Conservation (phyloP, 495 filamentous ascomycete species). For the Tuber calosporum region DNA sequence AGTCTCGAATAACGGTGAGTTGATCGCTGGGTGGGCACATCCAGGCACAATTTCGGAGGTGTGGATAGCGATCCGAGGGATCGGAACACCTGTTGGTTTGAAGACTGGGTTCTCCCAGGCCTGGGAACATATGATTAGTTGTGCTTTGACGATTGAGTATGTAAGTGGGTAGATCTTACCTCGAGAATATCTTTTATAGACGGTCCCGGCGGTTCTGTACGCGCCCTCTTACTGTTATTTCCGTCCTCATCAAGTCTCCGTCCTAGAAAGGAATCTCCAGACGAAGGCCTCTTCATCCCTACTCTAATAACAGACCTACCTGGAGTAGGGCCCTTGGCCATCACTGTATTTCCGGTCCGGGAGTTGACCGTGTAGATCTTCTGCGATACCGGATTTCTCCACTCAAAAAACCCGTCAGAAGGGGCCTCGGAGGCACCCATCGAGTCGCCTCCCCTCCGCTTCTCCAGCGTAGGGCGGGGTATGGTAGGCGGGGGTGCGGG, state of each 20-base stretch:
- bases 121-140: conserved; percentile 3
- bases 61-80: conserved; percentile 43
- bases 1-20: conserved; percentile 2
- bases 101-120: conserved; percentile 62
- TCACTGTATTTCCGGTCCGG: conserved; percentile 55
- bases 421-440: not conserved
- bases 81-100: conserved; percentile 48
- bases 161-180: conserved; percentile 25
- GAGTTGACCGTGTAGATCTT: conserved; percentile 53
- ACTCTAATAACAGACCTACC: not conserved
- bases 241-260: not conserved
- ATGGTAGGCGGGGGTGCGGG: not conserved
- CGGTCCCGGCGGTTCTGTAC: conserved; percentile 5
- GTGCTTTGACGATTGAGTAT: not conserved
- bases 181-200: conserved; percentile 40
- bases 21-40: not conserved
- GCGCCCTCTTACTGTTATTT: conserved; percentile 12
- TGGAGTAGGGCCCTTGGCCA: not conserved
- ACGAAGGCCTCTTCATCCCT: conserved; percentile 36
- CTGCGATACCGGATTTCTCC: conserved; percentile 64
- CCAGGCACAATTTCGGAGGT: not conserved
- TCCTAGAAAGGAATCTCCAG: conserved; percentile 9
- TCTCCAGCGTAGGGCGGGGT: not conserved
- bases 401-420: conserved; percentile 45
- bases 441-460: not conserved